Evolutionary conservation across 2,329 filamentous ascomycete species (phyloP), one percentile per base, ranked within the genome.

Genomic region (Tolypocladium guangdongense): DNA sequence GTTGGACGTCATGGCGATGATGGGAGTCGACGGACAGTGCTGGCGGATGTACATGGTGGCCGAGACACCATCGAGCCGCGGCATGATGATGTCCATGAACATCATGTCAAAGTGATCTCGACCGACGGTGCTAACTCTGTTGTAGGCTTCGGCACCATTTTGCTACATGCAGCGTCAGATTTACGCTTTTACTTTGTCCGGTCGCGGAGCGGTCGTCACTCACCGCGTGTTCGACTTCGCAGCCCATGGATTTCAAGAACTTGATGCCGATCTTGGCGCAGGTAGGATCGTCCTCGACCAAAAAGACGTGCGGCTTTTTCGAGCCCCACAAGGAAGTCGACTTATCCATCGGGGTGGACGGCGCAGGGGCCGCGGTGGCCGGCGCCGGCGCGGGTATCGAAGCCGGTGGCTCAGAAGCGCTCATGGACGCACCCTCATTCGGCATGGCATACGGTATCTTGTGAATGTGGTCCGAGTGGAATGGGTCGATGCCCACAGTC

Each of bases 1-100:
- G 66, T 97, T 99, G 4, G 92, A 96, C 3, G 93, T 99, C 93
- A 99, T 97, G 48, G 93, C 93, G 55, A 99, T 89, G 62, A 99
- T 95, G 0, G 93, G 93, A 22, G 88, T 84, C 7, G 84, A 82
- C 38, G 83, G 82, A 58, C 90, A 84, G 57, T 92, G 89, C 64
- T 96, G 88, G 52, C 92, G 84, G 59, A 99, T 96, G 57, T 96
- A 83, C 64, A 93, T 88, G 54, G 90, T 96, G 3, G 93, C 92
- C 18, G 91, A 96, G 7, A 97, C 90, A 60, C 93, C 93, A 63
- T 97, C 93, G 52, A 97, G 77, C 59, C 91, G 87, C 7, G 93
- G 93, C 93, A 99, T 97, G 61, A 99, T 95, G 59, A 99, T 92
- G 65, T 93, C 88, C 88, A 92, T 92, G 57, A 92, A 81, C 58